Conservation (phyloP, 1,284 basidiomycete species). For the Ustilago shanxiensis region DNA sequence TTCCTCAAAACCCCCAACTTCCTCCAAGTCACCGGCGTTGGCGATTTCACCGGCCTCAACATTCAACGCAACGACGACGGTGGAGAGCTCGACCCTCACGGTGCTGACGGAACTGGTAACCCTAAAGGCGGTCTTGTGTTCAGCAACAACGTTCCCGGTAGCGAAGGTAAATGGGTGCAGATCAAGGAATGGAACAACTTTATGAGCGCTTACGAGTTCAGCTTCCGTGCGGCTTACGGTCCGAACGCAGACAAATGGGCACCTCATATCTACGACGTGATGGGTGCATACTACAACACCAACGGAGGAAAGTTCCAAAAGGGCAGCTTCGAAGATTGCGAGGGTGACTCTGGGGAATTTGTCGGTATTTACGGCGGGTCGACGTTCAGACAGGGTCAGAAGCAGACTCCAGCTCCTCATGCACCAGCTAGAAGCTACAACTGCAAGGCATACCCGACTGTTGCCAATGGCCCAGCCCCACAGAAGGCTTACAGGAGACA, state of each 20-base stretch:
- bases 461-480: constrained; percentile 26
- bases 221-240: constrained; percentile 56
- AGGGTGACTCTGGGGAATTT: constrained; percentile 45
- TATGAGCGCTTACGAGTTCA: constrained; percentile 52
- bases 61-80: constrained; percentile 42
- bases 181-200: constrained; percentile 61
- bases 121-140: constrained; percentile 57
- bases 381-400: constrained; percentile 54
- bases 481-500: constrained; percentile 41
- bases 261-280: constrained; percentile 58
- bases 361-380: constrained; percentile 39
- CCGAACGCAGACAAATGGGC: constrained; percentile 43
- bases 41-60: constrained; percentile 76
- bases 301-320: constrained; percentile 46
- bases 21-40: constrained; percentile 77
- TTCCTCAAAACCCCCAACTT: constrained; percentile 78
- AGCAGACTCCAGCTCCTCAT: constrained; percentile 38
- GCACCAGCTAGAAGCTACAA: constrained; percentile 32
- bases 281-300: constrained; percentile 47
- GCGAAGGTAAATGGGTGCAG: constrained; percentile 44
- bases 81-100: constrained; percentile 61
- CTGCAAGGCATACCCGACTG: constrained; percentile 36
- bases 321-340: constrained; percentile 53
- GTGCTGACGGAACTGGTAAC: constrained; percentile 55
- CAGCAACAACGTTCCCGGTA: constrained; percentile 41